Percentiles rank a stretch among this genome's conserved stretches.
These are phyloP conservation scores for Chlorella sp. DNA, from an alignment of 139 green algal species.

Conservation along the genomic window DNA sequence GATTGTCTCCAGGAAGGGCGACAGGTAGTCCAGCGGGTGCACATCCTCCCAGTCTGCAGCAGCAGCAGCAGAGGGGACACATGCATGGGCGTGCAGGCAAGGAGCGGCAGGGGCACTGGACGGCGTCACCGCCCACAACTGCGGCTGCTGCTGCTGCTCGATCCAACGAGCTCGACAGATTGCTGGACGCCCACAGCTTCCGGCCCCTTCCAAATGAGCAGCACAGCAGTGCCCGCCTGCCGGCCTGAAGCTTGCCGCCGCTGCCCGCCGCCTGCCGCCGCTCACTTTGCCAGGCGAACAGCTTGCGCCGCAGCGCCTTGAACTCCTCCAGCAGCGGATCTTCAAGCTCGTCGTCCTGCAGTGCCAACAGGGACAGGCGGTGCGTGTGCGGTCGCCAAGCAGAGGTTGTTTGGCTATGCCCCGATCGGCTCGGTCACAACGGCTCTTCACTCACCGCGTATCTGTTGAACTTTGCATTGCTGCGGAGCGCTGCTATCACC, in stretches of 20 bases:
- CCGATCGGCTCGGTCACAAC: background rate
- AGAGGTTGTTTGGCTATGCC: background rate
- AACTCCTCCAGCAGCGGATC: slow-evolving; percentile 91
- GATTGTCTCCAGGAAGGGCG: slow-evolving; percentile 92
- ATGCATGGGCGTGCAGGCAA: background rate
- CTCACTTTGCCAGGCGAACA: slow-evolving; percentile 83
- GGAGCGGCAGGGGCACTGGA: background rate
- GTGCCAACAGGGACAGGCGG: background rate
- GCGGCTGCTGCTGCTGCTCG: background rate
- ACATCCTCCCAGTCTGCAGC: slow-evolving; percentile 75
- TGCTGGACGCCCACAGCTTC: background rate
- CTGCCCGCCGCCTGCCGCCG: background rate
- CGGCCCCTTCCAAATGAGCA: background rate
- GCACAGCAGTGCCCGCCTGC: background rate
- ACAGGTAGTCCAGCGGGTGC: slow-evolving; percentile 85
- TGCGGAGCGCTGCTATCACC: slow-evolving; percentile 27
- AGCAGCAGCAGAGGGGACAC: background rate
- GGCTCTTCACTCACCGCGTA: slow-evolving; percentile 7
- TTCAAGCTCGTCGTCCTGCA: slow-evolving; percentile 76
- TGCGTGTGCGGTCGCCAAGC: too few species aligned
- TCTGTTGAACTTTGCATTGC: slow-evolving; percentile 32
- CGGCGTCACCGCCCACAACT: background rate
- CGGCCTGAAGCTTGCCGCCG: background rate
- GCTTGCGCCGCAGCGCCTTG: slow-evolving; percentile 72
- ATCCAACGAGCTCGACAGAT: background rate